Evolutionary conservation across 257 asterid genomes (phyloP), one percentile per base, ranked within the genome.

Genomic region (Haberlea rhodopensis): DNA sequence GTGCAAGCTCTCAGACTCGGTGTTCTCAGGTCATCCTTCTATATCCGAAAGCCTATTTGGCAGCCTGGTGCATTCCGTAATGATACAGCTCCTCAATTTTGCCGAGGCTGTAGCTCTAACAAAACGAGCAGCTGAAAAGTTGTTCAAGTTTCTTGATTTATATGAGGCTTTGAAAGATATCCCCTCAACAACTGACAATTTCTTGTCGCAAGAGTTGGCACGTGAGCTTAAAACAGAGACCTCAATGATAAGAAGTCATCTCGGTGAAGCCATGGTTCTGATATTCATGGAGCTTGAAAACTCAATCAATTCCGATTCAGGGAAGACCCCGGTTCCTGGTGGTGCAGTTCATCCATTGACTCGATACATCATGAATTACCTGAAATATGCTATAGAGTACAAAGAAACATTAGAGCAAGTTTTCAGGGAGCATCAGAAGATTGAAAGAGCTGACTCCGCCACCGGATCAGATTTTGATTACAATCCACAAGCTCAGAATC

Each of bases 341-440:
- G 97, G 98, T 1, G 96, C 96, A 1, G 91, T 89, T 24, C 98
- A 91, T 70, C 98, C 98, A 0, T 43, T 91, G 58, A 87, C 96
- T 1, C 88, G 87, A 9, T 87, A 89, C 81, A 73, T 72, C 69
- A 80, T 91, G 87, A 85, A 82, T 69, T 87, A 89, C 21, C 66
- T 91, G 1, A 82, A 74, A 34, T 77, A 66, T 31, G 82, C 84
- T 0, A 76, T 85, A 5, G 78, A 77, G 32, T 89, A 87, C 81
- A 85, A 52, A 66, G 79, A 74, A 3, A 79, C 96, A 0, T 61
- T 91, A 53, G 95, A 89, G 73, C 96, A 85, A 10, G 89, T 91
- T 0, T 91, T 85, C 75, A 25, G 67, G 40, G 95, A 86, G 72
- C 96, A 86, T 57, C 86, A 76, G 59, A 86, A 79, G 75, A 74